Evolutionary conservation across 495 filamentous ascomycete species (phyloP), one percentile per base, ranked within the genome.

Genomic region (Neurospora tetrasperma): DNA sequence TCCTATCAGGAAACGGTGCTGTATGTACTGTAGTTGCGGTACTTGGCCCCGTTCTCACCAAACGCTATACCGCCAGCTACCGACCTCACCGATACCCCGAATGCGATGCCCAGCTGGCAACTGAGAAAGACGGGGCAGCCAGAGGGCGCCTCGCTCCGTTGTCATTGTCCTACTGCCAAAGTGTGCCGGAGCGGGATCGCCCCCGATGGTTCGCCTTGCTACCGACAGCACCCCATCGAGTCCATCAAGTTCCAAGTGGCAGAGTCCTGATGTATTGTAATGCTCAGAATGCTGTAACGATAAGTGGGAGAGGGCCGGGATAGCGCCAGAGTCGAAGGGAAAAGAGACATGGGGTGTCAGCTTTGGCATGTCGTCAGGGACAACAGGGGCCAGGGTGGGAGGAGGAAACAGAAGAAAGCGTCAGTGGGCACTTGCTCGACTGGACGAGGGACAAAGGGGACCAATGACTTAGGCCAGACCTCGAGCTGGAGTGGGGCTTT

Each of bases 301-400:
- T 66, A 35, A 35, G 27, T 59, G 48, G 9, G 46, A 59, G 20
- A 59, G 5, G 23, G 48, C 48, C 70, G 31, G 5, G 40, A 71
- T 31, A 54, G 62, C 69, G 35, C 62, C 70, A 27, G 74, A 73
- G 48, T 62, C 40, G 72, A 68, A 42, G 39, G 70, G 69, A 69
- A 66, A 73, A 38, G 40, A 27, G 23, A 59, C 48, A 59, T 59
- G 48, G 68, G 46, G 43, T 66, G 54, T 12, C 54, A 35, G 54
- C 54, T 66, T 66, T 66, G 72, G 42, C 66, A 76, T 76, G 75
- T 76, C 75, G 75, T 76, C 75, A 76, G 75, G 71, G 71, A 69
- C 42, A 71, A 69, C 71, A 74, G 73, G 71, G 76, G 59, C 11
- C 38, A 40, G 40, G 42, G 16, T 31, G 42, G 35, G 48, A 59